Percentiles rank a stretch among this genome's conserved stretches.
Conservation (phyloP, 1,284 basidiomycete genomes). For the Cystobasidiaceae sp. region DNA sequence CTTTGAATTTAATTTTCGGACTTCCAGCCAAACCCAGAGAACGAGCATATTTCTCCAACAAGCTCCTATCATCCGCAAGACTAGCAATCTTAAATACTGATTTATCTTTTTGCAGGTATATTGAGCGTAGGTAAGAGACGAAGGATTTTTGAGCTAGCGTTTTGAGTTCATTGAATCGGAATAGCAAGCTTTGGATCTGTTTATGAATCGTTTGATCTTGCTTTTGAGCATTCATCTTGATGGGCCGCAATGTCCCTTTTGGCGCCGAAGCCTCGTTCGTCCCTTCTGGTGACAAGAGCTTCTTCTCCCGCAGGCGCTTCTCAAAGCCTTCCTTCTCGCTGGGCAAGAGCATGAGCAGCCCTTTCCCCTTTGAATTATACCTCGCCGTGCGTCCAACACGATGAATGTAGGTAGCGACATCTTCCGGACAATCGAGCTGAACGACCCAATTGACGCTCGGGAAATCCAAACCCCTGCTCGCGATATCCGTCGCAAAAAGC, state of each 20-base stretch:
- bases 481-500: constrained; percentile 91
- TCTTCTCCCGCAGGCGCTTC: constrained; percentile 64
- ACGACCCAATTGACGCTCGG: constrained; percentile 96
- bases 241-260: constrained; percentile 55
- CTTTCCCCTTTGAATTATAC: constrained; percentile 85
- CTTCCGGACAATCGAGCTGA: constrained; percentile 95
- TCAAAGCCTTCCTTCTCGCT: constrained; percentile 90
- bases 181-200: constrained; percentile 86
- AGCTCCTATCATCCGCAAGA: constrained; percentile 66
- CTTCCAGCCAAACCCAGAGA: constrained; percentile 88
- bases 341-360: constrained; percentile 73
- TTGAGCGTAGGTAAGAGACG: constrained; percentile 88
- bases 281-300: constrained; percentile 49
- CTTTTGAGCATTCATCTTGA: constrained; percentile 77
- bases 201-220: constrained; percentile 81
- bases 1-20: constrained; percentile 84
- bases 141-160: constrained; percentile 93
- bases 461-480: constrained; percentile 94
- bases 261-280: constrained; percentile 12
- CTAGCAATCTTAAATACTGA: constrained; percentile 59
- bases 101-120: constrained; percentile 93
- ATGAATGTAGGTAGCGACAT: constrained; percentile 97
- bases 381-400: constrained; percentile 92
- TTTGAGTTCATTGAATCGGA: constrained; percentile 95
- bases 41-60: constrained; percentile 76